phyloP scores from a whole-genome alignment of 2,329 filamentous ascomycete species.

The Penicillium sp. region DNA sequence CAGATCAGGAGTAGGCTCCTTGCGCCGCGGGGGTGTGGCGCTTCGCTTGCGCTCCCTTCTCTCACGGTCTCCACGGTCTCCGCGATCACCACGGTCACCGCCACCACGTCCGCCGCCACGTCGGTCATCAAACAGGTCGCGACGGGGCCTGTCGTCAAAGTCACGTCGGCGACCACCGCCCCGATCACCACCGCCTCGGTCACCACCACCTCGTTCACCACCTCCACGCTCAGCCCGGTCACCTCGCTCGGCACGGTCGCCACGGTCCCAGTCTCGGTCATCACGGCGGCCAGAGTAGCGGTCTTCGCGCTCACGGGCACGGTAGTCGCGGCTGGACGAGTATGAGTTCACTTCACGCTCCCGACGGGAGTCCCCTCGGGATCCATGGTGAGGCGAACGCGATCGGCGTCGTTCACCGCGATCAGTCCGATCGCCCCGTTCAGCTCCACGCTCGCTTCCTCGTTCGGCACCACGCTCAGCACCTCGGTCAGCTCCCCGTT shows the following conservation, averaged over 20 bases:
- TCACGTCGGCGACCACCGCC: constrained; percentile 58
- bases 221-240: constrained; percentile 14
- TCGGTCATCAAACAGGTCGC: constrained; percentile 62
- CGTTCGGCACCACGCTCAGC: constrained; percentile 48
- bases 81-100: constrained; percentile 39
- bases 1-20: constrained; percentile 92
- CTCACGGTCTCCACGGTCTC: constrained; percentile 34
- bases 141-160: constrained; percentile 59
- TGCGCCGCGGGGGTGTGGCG: constrained; percentile 78
- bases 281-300: constrained; percentile 73
- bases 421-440: constrained; percentile 38
- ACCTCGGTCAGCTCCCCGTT: constrained; percentile 46
- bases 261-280: constrained; percentile 66
- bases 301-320: constrained; percentile 90
- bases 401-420: constrained; percentile 71
- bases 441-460: constrained; percentile 44
- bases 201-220: constrained; percentile 4
- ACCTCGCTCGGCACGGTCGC: constrained; percentile 18
- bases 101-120: constrained; percentile 36
- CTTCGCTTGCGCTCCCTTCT: constrained; percentile 65
- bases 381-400: constrained; percentile 75
- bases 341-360: constrained; percentile 81
- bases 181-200: constrained; percentile 49
- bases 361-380: constrained; percentile 61
- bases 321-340: constrained; percentile 86